Base-by-base conservation (phyloP, 768 basidiomycete species). In the Kwoniella botswanensis region DNA sequence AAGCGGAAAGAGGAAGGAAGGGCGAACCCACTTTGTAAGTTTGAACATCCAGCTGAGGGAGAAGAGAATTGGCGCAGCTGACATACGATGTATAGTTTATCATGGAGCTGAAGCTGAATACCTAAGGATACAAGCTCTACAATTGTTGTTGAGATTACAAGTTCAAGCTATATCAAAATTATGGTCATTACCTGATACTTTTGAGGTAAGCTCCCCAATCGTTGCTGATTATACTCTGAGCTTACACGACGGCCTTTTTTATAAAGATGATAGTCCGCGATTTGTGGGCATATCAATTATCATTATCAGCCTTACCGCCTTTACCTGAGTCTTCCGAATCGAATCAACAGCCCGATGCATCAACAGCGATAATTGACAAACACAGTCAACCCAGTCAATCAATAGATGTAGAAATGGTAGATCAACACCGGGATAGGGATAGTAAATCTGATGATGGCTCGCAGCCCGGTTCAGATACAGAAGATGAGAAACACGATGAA, bases 81-180 rank as follows among this genome's bases (percentile, higher is more conserved):
- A 50, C 46, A 50, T 13, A 50, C 46, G 50, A 56, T 43, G 10
- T 21, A 55, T 41, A 97, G 94, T 93, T 55, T 95, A 93, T 77
- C 90, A 93, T 75, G 94, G 93, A 7, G 87, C 88, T 17, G 87
- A 91, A 68, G 92, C 90, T 15, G 87, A 89, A 50, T 93, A 88
- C 79, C 89, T 91, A 68, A 93, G 92, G 75, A 91, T 93, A 71
- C 91, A 94, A 73, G 92, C 91, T 76, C 86, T 93, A 44, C 95
- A 97, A 82, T 84, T 93, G 0, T 85, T 97, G 65, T 85, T 96
- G 12, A 87, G 94, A 42, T 88, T 90, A 75, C 94, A 97, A 82
- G 84, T 94, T 1, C 69, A 71, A 58, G 78, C 82, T 2, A 24
- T 82, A 12, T 64, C 71, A 15, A 71, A 75, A 63, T 58, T 78